A percentile compares a stretch with the other conserved stretches of the same genome.
Evolutionary conservation across 1,284 basidiomycete genomes (phyloP).

Genomic region (Ustilago hordei): DNA sequence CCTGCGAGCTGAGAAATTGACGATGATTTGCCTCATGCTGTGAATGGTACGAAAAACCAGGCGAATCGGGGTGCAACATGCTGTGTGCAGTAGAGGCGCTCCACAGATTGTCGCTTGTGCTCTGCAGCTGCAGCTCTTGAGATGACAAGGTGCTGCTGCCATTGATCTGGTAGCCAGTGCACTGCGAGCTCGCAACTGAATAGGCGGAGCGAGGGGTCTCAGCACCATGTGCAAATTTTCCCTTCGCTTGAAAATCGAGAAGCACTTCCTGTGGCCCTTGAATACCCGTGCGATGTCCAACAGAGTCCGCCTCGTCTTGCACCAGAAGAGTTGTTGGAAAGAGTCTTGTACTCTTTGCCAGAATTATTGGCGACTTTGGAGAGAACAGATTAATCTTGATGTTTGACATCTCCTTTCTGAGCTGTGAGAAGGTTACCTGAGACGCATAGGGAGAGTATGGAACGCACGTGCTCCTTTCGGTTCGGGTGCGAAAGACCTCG

Average conservation of each 20-base stretch:
- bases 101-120: conserved; percentile 1
- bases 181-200: conserved; percentile 6
- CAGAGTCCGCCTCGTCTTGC: not conserved
- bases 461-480: not conserved
- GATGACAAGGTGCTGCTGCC: not conserved
- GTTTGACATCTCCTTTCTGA: not conserved
- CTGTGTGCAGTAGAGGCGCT: conserved; percentile 6
- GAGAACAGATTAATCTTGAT: not conserved
- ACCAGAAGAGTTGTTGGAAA: not conserved
- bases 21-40: not conserved
- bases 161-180: conserved; percentile 3
- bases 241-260: not conserved
- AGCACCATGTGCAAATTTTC: not conserved
- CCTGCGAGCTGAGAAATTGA: not conserved
- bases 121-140: conserved; percentile 5
- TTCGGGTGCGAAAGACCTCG: not conserved
- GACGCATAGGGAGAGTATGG: not conserved
- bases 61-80: not conserved
- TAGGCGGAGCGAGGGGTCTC: conserved; percentile 1
- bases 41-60: not conserved
- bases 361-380: not conserved
- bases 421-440: not conserved
- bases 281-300: not conserved
- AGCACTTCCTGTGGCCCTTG: conserved; percentile 1
- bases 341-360: not conserved